Conservation (phyloP, 805 yeast species). For the Pichia heedii region DNA sequence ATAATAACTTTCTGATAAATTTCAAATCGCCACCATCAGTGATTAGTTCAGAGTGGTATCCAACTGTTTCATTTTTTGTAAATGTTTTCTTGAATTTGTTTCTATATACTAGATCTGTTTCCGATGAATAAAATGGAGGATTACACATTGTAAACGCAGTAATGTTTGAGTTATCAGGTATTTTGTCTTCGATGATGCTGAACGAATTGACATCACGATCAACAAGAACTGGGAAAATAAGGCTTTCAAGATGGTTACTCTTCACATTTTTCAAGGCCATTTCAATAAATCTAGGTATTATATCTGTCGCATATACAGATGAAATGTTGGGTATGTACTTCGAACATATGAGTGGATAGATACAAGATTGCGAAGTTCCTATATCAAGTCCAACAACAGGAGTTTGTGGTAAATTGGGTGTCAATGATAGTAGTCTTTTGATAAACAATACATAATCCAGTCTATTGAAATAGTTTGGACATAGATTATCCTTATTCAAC, state of each 20-base stretch:
- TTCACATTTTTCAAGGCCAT: conserved; percentile 23
- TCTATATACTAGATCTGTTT: conserved; percentile 24
- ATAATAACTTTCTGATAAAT: conserved; percentile 25
- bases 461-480: conserved; percentile 27
- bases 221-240: conserved; percentile 13
- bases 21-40: conserved; percentile 39
- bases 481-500: conserved; percentile 16
- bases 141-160: conserved; percentile 36
- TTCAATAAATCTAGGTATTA: conserved; percentile 27
- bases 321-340: conserved; percentile 7
- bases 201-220: conserved; percentile 3
- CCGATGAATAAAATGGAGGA: conserved; percentile 42
- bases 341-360: conserved; percentile 36
- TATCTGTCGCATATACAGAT: conserved; percentile 33
- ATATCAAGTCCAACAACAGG: conserved; percentile 31
- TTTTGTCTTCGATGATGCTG: not conserved
- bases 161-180: conserved; percentile 1
- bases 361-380: conserved; percentile 42
- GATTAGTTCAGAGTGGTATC: conserved; percentile 30
- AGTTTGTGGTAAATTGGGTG: not conserved
- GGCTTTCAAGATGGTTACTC: conserved; percentile 19
- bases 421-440: conserved; percentile 5
- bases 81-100: conserved; percentile 17
- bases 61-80: conserved; percentile 20
- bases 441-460: conserved; percentile 22